Conservation (phyloP, 2,329 filamentous ascomycete species). For the Aspergillus fumigatiaffinis region DNA sequence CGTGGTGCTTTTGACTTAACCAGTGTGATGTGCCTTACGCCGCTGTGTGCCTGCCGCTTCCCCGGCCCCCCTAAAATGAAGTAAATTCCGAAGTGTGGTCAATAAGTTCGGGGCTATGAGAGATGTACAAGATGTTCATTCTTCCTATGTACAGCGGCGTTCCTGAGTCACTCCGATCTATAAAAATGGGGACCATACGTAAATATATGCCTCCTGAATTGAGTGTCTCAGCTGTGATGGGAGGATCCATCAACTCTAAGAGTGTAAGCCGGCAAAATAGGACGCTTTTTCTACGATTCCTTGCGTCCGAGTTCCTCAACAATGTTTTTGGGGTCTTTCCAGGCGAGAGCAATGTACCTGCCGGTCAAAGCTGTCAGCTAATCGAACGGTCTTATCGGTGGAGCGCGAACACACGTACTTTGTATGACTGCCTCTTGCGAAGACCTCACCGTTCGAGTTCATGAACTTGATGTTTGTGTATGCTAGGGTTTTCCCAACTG, state of each 20-base stretch:
- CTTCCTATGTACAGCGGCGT: not conserved
- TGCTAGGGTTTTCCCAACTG: constrained; percentile 63
- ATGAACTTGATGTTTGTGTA: constrained; percentile 61
- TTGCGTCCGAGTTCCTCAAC: constrained; percentile 49
- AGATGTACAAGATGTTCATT: not conserved
- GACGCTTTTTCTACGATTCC: constrained; percentile 4
- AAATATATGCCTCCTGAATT: not conserved
- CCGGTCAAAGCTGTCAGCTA: not conserved
- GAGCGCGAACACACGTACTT: constrained; percentile 45
- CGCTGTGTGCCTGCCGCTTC: not conserved
- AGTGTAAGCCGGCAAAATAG: not conserved
- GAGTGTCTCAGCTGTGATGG: not conserved
- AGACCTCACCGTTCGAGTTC: constrained; percentile 56
- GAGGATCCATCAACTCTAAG: not conserved
- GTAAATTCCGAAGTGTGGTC: not conserved
- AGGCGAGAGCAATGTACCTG: constrained; percentile 56
- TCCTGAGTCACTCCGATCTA: not conserved
- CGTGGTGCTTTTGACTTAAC: not conserved
- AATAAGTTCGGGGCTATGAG: not conserved
- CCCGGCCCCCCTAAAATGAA: no score
- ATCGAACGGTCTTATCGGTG: not conserved
- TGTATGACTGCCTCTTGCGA: constrained; percentile 64
- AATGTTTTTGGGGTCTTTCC: constrained; percentile 61
- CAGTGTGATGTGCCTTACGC: not conserved
- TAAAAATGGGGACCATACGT: not conserved